Conservation (phyloP, 352 stramenopile species). For the Pythium apleroticum region DNA sequence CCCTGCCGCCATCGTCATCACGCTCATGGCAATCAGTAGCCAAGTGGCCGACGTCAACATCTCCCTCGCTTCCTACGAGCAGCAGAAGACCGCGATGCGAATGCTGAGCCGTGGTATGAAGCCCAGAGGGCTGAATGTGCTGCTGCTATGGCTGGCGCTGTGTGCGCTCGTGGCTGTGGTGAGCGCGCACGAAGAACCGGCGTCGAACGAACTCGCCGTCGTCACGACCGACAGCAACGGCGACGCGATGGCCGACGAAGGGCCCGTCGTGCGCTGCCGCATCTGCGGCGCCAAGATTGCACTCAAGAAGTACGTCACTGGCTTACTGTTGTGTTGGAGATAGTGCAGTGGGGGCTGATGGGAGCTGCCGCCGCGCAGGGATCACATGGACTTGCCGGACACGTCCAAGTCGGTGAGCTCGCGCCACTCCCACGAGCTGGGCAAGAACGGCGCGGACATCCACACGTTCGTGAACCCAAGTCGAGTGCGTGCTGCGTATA, state of each 20-base stretch:
- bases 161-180: conserved; percentile 4
- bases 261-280: conserved; percentile 65
- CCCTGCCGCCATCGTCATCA: conserved; percentile 3
- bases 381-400: conserved; percentile 71
- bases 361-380: conserved; percentile 31
- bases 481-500: conserved; percentile 35
- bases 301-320: conserved; percentile 48
- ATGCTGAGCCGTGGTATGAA: not conserved
- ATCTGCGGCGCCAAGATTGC: conserved; percentile 72
- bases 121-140: not conserved
- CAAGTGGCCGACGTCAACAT: not conserved
- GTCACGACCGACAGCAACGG: conserved; percentile 24
- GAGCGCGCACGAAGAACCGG: not conserved
- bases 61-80: not conserved
- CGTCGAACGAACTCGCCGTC: conserved; percentile 12
- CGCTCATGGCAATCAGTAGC: not conserved
- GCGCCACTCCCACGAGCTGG: conserved; percentile 42
- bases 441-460: conserved; percentile 51
- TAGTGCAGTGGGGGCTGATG: not conserved
- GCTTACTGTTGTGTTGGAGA: not conserved
- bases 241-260: conserved; percentile 27
- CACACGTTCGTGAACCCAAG: conserved; percentile 81
- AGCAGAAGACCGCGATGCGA: not conserved
- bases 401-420: conserved; percentile 67
- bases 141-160: conserved; percentile 17